These are phyloP conservation scores for Lagenidium giganteum DNA, from an alignment of 352 stramenopile species.

Conservation along the genomic window DNA sequence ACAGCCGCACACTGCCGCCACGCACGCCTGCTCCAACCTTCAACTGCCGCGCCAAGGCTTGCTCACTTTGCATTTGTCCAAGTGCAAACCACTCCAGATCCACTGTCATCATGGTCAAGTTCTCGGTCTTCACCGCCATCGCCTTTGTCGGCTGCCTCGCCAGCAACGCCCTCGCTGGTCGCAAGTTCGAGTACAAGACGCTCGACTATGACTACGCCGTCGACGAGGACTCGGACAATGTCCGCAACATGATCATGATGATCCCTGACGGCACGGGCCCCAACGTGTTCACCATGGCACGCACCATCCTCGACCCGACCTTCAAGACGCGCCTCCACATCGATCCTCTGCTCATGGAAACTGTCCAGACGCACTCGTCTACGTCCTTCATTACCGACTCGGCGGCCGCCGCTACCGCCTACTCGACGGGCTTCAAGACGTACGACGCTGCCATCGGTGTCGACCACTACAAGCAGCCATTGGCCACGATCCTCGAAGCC, in stretches of 20 bases:
- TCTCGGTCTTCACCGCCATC: slow-evolving; percentile 23
- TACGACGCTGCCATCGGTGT: slow-evolving; percentile 54
- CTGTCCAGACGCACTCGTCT: slow-evolving; percentile 55
- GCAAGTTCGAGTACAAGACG: slow-evolving; percentile 55
- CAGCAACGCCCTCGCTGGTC: slow-evolving; percentile 13
- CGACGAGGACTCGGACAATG: slow-evolving; percentile 33
- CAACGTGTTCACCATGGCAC: slow-evolving; percentile 56
- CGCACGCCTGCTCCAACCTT: too few relatives aligned
- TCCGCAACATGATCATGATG: slow-evolving; percentile 69
- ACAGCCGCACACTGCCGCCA: too few relatives aligned
- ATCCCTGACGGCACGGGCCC: slow-evolving; percentile 61
- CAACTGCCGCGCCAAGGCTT: too few relatives aligned
- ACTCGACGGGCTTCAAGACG: slow-evolving; percentile 62
- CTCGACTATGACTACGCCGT: slow-evolving; percentile 55
- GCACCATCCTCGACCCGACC: slow-evolving; percentile 47
- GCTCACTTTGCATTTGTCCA: slow-evolving; percentile 7
- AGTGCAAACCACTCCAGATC: slow-evolving; percentile 4
- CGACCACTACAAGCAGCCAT: slow-evolving; percentile 44
- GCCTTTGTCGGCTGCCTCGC: slow-evolving; percentile 20
- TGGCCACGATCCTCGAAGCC: slow-evolving; percentile 59
- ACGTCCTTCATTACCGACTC: slow-evolving; percentile 70
- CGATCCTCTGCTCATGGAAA: slow-evolving; percentile 46
- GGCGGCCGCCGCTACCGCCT: slow-evolving; percentile 43
- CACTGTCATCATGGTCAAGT: slow-evolving; percentile 22
- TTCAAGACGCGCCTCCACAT: slow-evolving; percentile 55